phyloP scores from a whole-genome alignment of 2,329 filamentous ascomycete species.

The Fusarium guadeloupense region DNA sequence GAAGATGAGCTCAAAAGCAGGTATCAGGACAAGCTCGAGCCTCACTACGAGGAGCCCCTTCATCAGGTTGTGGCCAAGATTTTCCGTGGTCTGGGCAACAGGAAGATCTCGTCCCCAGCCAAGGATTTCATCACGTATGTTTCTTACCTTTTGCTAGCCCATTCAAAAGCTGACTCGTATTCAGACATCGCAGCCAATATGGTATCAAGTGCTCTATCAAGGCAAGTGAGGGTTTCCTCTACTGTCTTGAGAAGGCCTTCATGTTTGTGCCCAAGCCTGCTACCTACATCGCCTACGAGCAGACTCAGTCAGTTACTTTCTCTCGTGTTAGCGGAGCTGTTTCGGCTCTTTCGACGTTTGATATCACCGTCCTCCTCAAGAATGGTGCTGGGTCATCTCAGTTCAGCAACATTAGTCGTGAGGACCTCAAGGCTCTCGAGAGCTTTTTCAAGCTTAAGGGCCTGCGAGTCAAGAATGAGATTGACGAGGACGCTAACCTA shows the following conservation, averaged over 20 bases:
- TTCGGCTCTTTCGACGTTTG: slow-evolving; percentile 93
- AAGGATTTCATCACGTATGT: slow-evolving; percentile 86
- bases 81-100: slow-evolving; percentile 92
- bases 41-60: slow-evolving; percentile 92
- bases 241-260: slow-evolving; percentile 97
- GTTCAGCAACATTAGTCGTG: slow-evolving; percentile 99
- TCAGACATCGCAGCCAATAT: slow-evolving; percentile 85
- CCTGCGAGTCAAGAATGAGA: slow-evolving; percentile 97
- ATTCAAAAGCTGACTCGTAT: slow-evolving; percentile 42
- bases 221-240: slow-evolving; percentile 96
- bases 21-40: slow-evolving; percentile 88
- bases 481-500: slow-evolving; percentile 87
- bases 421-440: slow-evolving; percentile 96
- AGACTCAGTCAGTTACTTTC: slow-evolving; percentile 91
- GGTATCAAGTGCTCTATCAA: slow-evolving; percentile 99
- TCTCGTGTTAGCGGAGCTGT: slow-evolving; percentile 94
- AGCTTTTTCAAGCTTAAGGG: slow-evolving; percentile 97
- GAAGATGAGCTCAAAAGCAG: slow-evolving; percentile 84
- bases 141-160: neutral
- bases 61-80: slow-evolving; percentile 95
- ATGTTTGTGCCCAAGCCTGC: slow-evolving; percentile 99
- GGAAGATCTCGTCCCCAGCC: slow-evolving; percentile 92
- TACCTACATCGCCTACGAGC: slow-evolving; percentile 95
- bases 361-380: slow-evolving; percentile 94
- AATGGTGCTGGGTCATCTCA: slow-evolving; percentile 86